These are phyloP conservation scores for Phlyctochytrium planicorne DNA, from an alignment of 192 early-diverging fungal species.

Conservation along the genomic window DNA sequence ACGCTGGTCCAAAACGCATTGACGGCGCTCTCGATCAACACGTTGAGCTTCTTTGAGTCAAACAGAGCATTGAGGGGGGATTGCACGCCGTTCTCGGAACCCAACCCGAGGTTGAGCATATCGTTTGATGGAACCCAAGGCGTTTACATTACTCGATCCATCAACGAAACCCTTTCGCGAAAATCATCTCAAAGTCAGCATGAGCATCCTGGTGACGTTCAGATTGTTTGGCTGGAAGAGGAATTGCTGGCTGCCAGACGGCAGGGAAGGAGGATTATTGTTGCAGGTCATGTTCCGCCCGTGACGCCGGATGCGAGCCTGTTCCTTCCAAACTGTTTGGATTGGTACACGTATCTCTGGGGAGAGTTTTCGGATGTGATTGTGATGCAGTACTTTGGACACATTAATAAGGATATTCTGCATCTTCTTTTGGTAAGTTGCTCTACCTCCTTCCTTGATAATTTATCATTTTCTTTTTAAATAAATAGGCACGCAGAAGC, in stretches of 20 bases:
- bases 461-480: no score
- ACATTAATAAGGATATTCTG: slow-evolving; percentile 50
- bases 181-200: background rate
- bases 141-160: background rate
- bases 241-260: slow-evolving; percentile 19
- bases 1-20: slow-evolving; percentile 22
- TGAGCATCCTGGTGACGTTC: slow-evolving; percentile 33
- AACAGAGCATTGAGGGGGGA: slow-evolving; percentile 25
- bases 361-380: slow-evolving; percentile 52
- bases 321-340: slow-evolving; percentile 32
- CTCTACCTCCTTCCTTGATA: no score
- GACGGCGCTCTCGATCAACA: slow-evolving; percentile 33
- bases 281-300: slow-evolving; percentile 50
- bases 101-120: background rate
- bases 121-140: background rate
- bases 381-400: slow-evolving; percentile 44
- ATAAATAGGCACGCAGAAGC: no score
- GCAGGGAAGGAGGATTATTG: slow-evolving; percentile 21
- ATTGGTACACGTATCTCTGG: slow-evolving; percentile 35
- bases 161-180: background rate
- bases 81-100: slow-evolving; percentile 12
- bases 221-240: slow-evolving; percentile 40
- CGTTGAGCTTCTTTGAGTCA: slow-evolving; percentile 33
- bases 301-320: slow-evolving; percentile 17
- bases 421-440: slow-evolving; percentile 18